Base-by-base conservation (phyloP, 139 green algal species). In the Coelastrella sp. region DNA sequence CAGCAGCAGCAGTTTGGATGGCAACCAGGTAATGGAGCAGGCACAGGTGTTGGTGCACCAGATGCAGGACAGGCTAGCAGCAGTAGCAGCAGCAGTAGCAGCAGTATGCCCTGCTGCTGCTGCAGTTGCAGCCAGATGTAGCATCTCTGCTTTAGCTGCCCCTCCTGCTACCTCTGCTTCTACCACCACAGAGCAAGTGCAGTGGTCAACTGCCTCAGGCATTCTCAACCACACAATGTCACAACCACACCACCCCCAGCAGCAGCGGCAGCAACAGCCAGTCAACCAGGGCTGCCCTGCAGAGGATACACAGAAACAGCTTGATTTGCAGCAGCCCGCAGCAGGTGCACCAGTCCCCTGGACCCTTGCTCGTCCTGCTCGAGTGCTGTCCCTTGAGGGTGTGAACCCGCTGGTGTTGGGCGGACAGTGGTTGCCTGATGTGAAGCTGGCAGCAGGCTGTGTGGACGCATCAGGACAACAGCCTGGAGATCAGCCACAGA, bases 361-460 rank as follows among this genome's bases (percentile, higher is more conserved):
- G 68, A 10, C 11, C 24, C 58, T 35, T 22, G 58, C 22, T 70
- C 49, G 78, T 9, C 35, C 68, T 15, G 63, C 68, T 58, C 82
- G 84, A 70, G 84, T 89, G 82, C 82, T 82, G 49, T 89, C 84
- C 20, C 84, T 89, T 27, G 84, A 89, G 49, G 84, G 84, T 4
- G 6, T 89, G 19, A 89, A 83, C 70, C 84, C 84, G 58, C 72
- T 89, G n/a, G 84, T 82, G 22, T 11, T 81, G 72, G 84, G 84
- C 58, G 84, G 84, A 10, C 84, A 89, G 72, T 89, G 84, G 84
- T n/a, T 89, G 70, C 68, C 70, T 61, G 84, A 89, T 74, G 57
- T 89, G 20, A 89, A 89, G 84, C 17, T 66, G 57, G 70, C 72
- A 20, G 84, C 84, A 22, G 84, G 84, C 7, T 73, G 27, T 59